A percentile compares a stretch with the other conserved stretches of the same genome.
phyloP scores from a whole-genome alignment of 805 yeast genomes.

The Ascoidea rubescens region DNA sequence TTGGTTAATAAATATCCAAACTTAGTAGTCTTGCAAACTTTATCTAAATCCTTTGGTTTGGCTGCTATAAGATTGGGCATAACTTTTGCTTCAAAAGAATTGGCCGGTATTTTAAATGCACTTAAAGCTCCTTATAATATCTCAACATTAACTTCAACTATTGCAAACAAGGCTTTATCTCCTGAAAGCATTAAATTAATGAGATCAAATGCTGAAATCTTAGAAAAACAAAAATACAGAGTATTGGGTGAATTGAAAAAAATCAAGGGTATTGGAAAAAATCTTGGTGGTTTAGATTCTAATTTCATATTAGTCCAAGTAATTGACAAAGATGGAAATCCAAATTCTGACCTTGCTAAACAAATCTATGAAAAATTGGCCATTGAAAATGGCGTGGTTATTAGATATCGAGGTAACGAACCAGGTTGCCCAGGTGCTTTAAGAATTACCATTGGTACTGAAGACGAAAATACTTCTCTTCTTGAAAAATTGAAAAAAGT shows the following conservation, averaged over 20 bases:
- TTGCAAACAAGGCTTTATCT: constrained; percentile 64
- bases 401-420: constrained; percentile 85
- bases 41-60: constrained; percentile 90
- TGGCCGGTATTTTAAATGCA: constrained; percentile 62
- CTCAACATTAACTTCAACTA: constrained; percentile 61
- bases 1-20: constrained; percentile 73
- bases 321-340: constrained; percentile 43
- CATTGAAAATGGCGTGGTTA: constrained; percentile 58
- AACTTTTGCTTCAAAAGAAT: constrained; percentile 46
- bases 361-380: constrained; percentile 61
- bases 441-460: constrained; percentile 79
- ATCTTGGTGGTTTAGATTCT: constrained; percentile 64
- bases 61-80: constrained; percentile 91
- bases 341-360: constrained; percentile 57
- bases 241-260: constrained; percentile 40
- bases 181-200: constrained; percentile 41
- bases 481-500: constrained; percentile 32
- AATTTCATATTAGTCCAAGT: constrained; percentile 73
- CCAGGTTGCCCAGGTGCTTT: constrained; percentile 80
- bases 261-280: constrained; percentile 52
- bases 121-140: constrained; percentile 96
- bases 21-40: constrained; percentile 78
- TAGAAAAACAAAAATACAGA: constrained; percentile 39
- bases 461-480: constrained; percentile 50
- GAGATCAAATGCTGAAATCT: constrained; percentile 35